Conservation (phyloP, 2,329 filamentous ascomycete species). For the Neofusicoccum ribis region DNA sequence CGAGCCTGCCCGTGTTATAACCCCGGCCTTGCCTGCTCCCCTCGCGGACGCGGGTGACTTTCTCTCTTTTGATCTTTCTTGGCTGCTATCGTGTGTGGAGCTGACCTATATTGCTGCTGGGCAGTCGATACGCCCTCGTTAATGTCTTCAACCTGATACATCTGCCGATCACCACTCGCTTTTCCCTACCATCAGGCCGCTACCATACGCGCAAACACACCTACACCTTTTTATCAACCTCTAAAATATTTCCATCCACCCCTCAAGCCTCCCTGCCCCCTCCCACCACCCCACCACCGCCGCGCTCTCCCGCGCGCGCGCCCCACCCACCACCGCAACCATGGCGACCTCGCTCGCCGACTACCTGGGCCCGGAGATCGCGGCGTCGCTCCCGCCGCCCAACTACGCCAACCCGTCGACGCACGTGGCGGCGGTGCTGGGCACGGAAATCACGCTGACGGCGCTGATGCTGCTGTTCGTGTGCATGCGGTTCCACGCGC, state of each 20-base stretch:
- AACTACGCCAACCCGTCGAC: neutral
- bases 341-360: neutral
- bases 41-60: neutral
- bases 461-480: slow-evolving; percentile 23
- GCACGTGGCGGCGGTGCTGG: slow-evolving; percentile 19
- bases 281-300: no score
- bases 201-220: no score
- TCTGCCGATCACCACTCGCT: no score
- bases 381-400: neutral
- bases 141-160: neutral
- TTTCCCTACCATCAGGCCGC: no score
- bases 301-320: no score
- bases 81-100: neutral
- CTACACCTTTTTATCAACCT: no score
- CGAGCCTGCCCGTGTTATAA: no score
- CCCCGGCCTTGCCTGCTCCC: neutral
- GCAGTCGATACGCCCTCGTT: neutral
- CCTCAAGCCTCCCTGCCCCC: no score
- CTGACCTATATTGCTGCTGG: neutral
- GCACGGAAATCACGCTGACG: slow-evolving; percentile 26
- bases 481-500: slow-evolving; percentile 25
- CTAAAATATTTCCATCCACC: no score
- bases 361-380: neutral
- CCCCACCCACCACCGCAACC: neutral
- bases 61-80: neutral